A percentile compares a stretch with the other conserved stretches of the same genome.
Conservation (phyloP, 2,329 filamentous ascomycete species). For the Furcasterigmium sp. region DNA sequence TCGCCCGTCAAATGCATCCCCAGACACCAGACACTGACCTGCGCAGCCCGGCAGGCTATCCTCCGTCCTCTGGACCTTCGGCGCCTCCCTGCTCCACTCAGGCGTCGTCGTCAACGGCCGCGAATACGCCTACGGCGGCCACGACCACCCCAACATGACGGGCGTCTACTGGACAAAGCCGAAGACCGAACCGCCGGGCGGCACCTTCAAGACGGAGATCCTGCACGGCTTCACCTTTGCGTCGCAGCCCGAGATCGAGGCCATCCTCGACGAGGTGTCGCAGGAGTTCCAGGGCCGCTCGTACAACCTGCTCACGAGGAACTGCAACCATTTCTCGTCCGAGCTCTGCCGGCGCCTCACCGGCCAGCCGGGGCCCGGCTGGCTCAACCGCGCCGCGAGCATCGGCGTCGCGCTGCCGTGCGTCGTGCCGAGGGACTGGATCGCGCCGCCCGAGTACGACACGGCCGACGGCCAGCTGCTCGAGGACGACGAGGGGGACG, state of each 20-base stretch:
- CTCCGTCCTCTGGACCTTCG: conserved; percentile 72
- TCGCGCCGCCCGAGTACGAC: conserved; percentile 72
- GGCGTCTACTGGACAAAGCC: conserved; percentile 83
- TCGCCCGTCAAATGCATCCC: not conserved
- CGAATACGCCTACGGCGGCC: conserved; percentile 83
- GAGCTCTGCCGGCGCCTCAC: conserved; percentile 71
- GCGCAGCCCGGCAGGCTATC: conserved; percentile 65
- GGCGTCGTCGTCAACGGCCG: conserved; percentile 74
- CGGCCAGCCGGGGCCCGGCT: conserved; percentile 61
- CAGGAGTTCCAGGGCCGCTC: conserved; percentile 68
- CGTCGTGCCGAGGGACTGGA: conserved; percentile 77
- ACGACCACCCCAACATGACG: conserved; percentile 63
- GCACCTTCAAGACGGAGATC: conserved; percentile 69
- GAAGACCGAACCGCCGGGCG: conserved; percentile 66
- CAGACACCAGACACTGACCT: not conserved
- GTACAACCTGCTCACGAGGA: conserved; percentile 78
- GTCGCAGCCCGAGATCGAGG: conserved; percentile 63
- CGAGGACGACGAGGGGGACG: conserved; percentile 35
- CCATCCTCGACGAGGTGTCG: conserved; percentile 62
- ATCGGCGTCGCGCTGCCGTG: conserved; percentile 79
- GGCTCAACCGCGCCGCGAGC: conserved; percentile 79
- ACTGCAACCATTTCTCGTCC: conserved; percentile 86
- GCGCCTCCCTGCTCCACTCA: conserved; percentile 73
- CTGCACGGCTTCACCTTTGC: conserved; percentile 75
- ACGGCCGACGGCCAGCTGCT: conserved; percentile 66